Conservation (phyloP, 352 stramenopile genomes). For the Globisporangium nagaii region DNA sequence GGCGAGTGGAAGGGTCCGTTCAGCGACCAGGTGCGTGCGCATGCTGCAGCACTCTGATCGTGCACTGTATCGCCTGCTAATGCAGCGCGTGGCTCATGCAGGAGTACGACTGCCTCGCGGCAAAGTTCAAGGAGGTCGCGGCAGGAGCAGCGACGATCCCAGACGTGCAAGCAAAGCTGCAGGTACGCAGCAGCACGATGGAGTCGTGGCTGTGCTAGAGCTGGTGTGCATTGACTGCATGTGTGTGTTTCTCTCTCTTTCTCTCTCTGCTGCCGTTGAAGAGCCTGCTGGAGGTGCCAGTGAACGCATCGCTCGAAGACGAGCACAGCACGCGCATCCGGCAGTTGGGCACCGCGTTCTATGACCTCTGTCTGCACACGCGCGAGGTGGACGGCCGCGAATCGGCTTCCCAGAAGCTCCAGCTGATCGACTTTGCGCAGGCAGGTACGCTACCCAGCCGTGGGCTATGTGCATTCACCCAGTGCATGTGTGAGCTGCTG, state of each 20-base stretch:
- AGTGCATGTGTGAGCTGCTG: background rate
- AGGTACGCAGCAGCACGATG: constrained; percentile 21
- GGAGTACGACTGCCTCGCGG: constrained; percentile 62
- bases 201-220: background rate
- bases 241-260: background rate
- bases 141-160: constrained; percentile 13
- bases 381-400: constrained; percentile 13
- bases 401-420: constrained; percentile 14
- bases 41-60: no score
- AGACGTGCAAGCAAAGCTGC: constrained; percentile 26
- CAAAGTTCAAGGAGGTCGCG: constrained; percentile 37
- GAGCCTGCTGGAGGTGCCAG: constrained; percentile 37
- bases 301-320: constrained; percentile 17
- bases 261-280: constrained; percentile 11
- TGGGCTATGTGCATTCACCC: background rate
- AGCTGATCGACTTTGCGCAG: constrained; percentile 55
- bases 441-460: constrained; percentile 29
- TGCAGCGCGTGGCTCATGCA: constrained; percentile 7
- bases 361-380: constrained; percentile 42
- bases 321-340: constrained; percentile 20
- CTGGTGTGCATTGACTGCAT: background rate
- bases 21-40: constrained; percentile 47
- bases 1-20: constrained; percentile 76
- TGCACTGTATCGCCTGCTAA: no score
- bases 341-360: constrained; percentile 39